A percentile compares a stretch with the other conserved stretches of the same genome.
Evolutionary conservation across 208 protist genomes (phyloP).

Genomic region (Leishmania amazonensis): DNA sequence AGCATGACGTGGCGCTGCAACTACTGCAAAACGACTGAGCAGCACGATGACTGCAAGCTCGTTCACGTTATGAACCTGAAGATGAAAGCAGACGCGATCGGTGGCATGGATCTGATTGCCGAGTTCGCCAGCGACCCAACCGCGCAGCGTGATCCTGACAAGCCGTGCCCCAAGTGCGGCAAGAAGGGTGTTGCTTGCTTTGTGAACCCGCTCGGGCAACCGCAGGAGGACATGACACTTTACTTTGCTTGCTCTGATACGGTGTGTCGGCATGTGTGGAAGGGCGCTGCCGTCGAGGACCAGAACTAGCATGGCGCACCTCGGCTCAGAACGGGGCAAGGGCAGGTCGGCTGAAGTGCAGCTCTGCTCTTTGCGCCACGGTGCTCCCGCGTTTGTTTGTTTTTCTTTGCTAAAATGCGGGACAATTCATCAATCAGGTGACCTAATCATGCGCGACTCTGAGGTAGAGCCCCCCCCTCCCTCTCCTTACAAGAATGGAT

Average conservation of each 20-base stretch:
- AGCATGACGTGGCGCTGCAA: conserved; percentile 86
- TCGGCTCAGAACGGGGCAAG: background rate
- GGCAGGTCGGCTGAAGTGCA: background rate
- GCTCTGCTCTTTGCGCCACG: too few species aligned
- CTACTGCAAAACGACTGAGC: conserved; percentile 82
- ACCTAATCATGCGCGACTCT: background rate
- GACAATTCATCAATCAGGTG: background rate
- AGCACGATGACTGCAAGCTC: conserved; percentile 79
- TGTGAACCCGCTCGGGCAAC: conserved; percentile 88
- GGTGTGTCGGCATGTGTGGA: conserved; percentile 86
- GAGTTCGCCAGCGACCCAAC: conserved; percentile 91
- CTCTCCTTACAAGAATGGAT: background rate
- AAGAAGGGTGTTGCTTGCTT: conserved; percentile 83
- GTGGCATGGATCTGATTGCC: conserved; percentile 78
- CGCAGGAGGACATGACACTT: conserved; percentile 91
- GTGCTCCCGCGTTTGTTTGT: background rate
- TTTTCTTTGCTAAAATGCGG: background rate
- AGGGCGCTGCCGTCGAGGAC: conserved; percentile 61
- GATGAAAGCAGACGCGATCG: conserved; percentile 74
- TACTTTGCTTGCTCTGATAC: conserved; percentile 90
- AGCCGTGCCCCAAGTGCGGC: conserved; percentile 71
- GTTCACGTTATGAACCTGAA: conserved; percentile 91
- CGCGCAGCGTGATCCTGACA: conserved; percentile 80
- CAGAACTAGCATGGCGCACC: conserved; percentile 21
- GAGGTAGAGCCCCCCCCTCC: background rate